A percentile compares a stretch with the other conserved stretches of the same genome.
Conservation (phyloP, 1,139 yeast species). For the Saccharomyces hybrid region DNA sequence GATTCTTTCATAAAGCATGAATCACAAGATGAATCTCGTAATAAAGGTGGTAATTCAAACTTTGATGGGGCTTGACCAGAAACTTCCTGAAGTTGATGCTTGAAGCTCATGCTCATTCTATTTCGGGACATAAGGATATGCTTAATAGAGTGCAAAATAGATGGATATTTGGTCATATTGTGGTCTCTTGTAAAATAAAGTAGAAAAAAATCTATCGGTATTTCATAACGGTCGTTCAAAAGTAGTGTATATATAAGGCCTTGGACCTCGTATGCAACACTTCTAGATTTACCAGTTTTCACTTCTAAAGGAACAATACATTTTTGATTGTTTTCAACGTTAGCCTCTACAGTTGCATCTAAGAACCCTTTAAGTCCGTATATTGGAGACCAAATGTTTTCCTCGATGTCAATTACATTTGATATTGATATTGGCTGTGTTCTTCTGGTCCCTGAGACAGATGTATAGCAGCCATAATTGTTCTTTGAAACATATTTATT, state of each 20-base stretch:
- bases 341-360: constrained; percentile 76
- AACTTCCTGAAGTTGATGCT: constrained; percentile 39
- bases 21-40: constrained; percentile 54
- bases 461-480: constrained; percentile 24
- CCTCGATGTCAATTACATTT: constrained; percentile 76
- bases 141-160: constrained; percentile 49
- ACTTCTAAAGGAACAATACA: constrained; percentile 75
- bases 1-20: constrained; percentile 52
- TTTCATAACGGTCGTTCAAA: constrained; percentile 68
- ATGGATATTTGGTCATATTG: constrained; percentile 50
- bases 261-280: constrained; percentile 75
- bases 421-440: constrained; percentile 46
- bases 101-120: constrained; percentile 52
- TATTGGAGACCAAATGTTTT: constrained; percentile 83
- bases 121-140: constrained; percentile 64
- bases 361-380: constrained; percentile 88
- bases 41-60: constrained; percentile 49
- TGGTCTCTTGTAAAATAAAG: constrained; percentile 66
- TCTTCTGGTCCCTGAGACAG: constrained; percentile 38
- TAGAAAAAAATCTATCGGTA: constrained; percentile 57
- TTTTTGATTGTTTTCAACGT: constrained; percentile 30
- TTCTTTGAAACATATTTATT: constrained; percentile 34
- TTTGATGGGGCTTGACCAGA: constrained; percentile 4
- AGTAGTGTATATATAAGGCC: constrained; percentile 76
- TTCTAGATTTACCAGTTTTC: constrained; percentile 66